Base-by-base conservation (phyloP, 2,329 filamentous ascomycete genomes). In the Cladosporium sp. region DNA sequence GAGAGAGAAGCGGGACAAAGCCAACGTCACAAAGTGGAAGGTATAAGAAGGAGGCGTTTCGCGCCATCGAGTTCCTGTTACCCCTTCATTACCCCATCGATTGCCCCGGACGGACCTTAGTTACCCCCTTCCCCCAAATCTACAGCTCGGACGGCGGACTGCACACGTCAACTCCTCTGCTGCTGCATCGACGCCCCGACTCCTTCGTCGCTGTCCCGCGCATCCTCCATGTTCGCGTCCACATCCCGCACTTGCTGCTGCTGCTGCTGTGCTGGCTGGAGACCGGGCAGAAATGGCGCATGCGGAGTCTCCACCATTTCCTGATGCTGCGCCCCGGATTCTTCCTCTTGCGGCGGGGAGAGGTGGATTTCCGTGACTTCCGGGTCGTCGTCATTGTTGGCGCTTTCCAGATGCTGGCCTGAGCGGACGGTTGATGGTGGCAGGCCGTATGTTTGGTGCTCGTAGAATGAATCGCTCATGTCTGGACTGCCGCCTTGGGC, bases 271-370 rank as follows among this genome's bases (percentile, higher is more conserved):
- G 5, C 22, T 5, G 22, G 4, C 22, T 27, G 16, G 16, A 47
- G 16, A 15, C 43, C 35, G 32, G 43, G 27, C 36, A 35, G 35
- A 48, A 48, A 48, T 25, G 36, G 36, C 45, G 38, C 45, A 38
- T 18, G 36, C 27, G 8, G 27, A 27, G 45, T 62, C 53, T 64
- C 54, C 25, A 57, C 53, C 62, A 63, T 64, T 50, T 63, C 59
- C 35, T 29, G 33, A 16, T 39, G 43, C 25, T 15, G 15, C 15
- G 57, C 49, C 15, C 51, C 50, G n/a, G 16, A 43, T 13, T 43
- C 42, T 39, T 48, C 32, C 19, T 48, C 38, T 30, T 49, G 43
- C 20, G 38, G 38, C 18, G 43, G 50, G 25, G 42, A 48, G 8
- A 52, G 43, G 12, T 38, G 38, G 22, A 52, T 52, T n/a, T 52